phyloP scores from a whole-genome alignment of 192 early-diverging fungal genomes.

The Coemansia javaensis region DNA sequence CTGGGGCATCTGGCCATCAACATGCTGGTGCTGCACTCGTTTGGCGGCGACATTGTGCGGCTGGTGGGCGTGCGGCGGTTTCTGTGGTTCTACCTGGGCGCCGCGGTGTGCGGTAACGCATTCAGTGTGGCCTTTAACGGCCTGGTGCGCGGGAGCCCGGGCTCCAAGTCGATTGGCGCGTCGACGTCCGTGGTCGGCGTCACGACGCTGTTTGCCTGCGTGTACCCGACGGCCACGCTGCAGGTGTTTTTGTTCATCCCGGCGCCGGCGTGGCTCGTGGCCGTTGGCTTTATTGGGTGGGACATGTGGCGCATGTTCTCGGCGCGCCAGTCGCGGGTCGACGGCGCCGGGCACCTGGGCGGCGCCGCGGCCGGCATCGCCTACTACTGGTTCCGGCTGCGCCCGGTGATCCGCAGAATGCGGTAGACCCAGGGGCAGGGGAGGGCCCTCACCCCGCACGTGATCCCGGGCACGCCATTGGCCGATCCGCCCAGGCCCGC shows the following conservation, averaged over 20 bases:
- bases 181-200: slow-evolving; percentile 42
- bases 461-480: neutral
- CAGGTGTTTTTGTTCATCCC: slow-evolving; percentile 42
- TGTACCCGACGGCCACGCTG: slow-evolving; percentile 34
- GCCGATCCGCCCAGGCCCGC: neutral
- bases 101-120: slow-evolving; percentile 22
- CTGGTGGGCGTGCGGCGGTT: slow-evolving; percentile 29
- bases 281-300: slow-evolving; percentile 37
- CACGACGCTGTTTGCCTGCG: slow-evolving; percentile 43
- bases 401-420: slow-evolving; percentile 37
- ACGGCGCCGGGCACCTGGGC: slow-evolving; percentile 53
- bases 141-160: slow-evolving; percentile 5
- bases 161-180: slow-evolving; percentile 43
- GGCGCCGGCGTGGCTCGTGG: slow-evolving; percentile 35
- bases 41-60: slow-evolving; percentile 29
- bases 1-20: slow-evolving; percentile 40
- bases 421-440: slow-evolving; percentile 16
- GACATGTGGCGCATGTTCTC: slow-evolving; percentile 28
- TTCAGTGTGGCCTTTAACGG: slow-evolving; percentile 33
- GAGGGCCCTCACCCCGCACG: no score
- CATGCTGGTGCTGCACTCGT: slow-evolving; percentile 49
- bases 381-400: slow-evolving; percentile 51
- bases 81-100: slow-evolving; percentile 32
- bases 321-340: slow-evolving; percentile 11
- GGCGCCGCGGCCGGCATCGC: slow-evolving; percentile 39